These are phyloP conservation scores for Candida boidinii DNA, from an alignment of 805 yeast species.

Conservation along the genomic window DNA sequence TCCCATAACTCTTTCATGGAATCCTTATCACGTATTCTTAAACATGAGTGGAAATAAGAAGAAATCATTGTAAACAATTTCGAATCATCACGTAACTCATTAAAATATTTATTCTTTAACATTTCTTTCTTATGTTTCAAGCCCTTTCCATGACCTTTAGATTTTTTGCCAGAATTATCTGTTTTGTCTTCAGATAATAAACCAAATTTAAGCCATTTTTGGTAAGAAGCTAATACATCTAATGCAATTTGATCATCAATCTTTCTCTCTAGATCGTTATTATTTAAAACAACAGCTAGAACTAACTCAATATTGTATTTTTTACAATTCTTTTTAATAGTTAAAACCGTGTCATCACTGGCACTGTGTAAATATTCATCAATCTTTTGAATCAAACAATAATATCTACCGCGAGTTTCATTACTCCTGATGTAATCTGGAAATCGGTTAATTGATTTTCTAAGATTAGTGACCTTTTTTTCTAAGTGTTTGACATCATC, in stretches of 20 bases:
- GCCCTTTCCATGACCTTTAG: too few species aligned
- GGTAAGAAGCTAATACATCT: slow-evolving; percentile 13
- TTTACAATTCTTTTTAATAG: slow-evolving; percentile 22
- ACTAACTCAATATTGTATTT: slow-evolving; percentile 16
- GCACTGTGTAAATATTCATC: slow-evolving; percentile 19
- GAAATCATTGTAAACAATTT: slow-evolving; percentile 45
- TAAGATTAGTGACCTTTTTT: slow-evolving; percentile 40
- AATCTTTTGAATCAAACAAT: slow-evolving; percentile 14
- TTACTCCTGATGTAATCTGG: slow-evolving; percentile 2
- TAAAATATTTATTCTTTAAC: not conserved
- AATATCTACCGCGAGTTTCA: too few species aligned
- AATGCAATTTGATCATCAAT: slow-evolving; percentile 7
- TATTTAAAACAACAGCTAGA: slow-evolving; percentile 17
- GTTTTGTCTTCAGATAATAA: not conserved
- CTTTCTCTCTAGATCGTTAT: slow-evolving; percentile 9
- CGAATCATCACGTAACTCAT: slow-evolving; percentile 14
- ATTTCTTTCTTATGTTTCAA: not conserved
- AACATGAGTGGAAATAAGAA: slow-evolving; percentile 52
- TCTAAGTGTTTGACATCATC: slow-evolving; percentile 67
- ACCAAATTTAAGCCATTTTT: slow-evolving; percentile 3
- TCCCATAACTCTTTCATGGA: slow-evolving; percentile 72
- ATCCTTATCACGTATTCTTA: slow-evolving; percentile 70
- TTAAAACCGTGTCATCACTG: slow-evolving; percentile 17
- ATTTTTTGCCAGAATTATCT: too few species aligned
- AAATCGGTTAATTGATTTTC: slow-evolving; percentile 22